Base-by-base conservation (phyloP, 179 eudicot genomes). In the Monotropa hypopitys region DNA sequence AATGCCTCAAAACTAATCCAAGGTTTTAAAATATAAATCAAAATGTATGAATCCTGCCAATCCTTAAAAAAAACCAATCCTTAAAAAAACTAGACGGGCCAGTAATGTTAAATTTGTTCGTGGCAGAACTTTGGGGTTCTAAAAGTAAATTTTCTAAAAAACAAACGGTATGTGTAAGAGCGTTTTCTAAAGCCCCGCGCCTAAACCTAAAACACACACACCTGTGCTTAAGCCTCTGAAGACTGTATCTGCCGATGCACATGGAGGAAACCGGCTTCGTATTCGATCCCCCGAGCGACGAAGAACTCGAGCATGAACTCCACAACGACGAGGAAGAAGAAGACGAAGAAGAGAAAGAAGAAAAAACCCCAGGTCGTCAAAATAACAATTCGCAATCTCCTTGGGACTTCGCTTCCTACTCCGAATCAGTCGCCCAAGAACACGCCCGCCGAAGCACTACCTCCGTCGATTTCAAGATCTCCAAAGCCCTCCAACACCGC, bases 381-480 rank as follows among this genome's bases (percentile, higher is more conserved):
- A 61, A 28, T 4, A 32, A 33, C 9, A 73, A 85, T 54, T 20
- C 78, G 45, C 86, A 85, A 51, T 85, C 98, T 3, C 90, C 96
- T 3, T 94, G 98, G 98, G 94, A 92, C 77, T 94, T 94, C 83
- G 90, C 40, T 38, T 38, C 40, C 5, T 38, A 38, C 40, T 38
- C 40, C 40, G 40, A 38, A 38, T 38, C 40, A 38, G 40, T 38
- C 40, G 40, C 40, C 40, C 5, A 38, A 38, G 40, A 38, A 38
- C 40, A 38, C 2, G 40, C 40, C 40, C 2, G 2, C 40, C 40
- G 5, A 3, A 38, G 40, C 1, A 94, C 98, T 45, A 92, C 97
- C 68, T 94, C 97, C 62, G 80, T 94, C 40, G 97, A 94, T 74
- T 77, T 81, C 13, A 94, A 94, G 73, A 94, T 94, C 73, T 79